Evolutionary conservation across 345 rosid genomes (phyloP).

Genomic region (Eucalyptus sp.): DNA sequence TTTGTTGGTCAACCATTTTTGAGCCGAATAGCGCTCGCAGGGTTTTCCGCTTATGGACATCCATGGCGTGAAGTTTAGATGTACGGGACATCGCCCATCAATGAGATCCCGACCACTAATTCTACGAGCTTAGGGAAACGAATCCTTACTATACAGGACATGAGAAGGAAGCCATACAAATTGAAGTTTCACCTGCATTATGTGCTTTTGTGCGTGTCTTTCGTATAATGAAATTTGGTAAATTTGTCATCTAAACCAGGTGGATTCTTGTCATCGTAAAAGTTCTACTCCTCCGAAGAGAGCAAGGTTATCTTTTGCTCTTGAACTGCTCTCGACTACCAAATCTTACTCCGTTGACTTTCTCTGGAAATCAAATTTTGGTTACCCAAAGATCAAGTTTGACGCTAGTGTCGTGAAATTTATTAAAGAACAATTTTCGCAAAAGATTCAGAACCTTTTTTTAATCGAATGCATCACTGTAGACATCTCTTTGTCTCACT

Average conservation of each 20-base stretch:
- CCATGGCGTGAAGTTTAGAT: neutral
- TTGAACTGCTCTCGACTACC: neutral
- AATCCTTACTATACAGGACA: neutral
- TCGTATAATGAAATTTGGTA: neutral
- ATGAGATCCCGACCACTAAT: neutral
- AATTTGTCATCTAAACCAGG: neutral
- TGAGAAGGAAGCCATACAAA: neutral
- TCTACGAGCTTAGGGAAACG: neutral
- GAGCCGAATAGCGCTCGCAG: neutral
- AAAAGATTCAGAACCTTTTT: neutral
- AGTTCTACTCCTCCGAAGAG: neutral
- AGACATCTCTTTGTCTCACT: neutral
- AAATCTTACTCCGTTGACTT: neutral
- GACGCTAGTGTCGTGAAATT: neutral
- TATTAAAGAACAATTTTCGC: neutral
- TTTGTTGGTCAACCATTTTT: neutral
- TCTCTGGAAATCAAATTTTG: neutral
- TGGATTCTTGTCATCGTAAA: neutral
- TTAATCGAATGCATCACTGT: neutral
- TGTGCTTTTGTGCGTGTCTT: neutral
- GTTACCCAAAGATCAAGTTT: neutral
- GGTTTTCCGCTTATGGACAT: neutral
- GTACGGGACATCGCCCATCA: neutral
- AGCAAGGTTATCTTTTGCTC: neutral
- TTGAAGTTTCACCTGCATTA: neutral